Base-by-base conservation (phyloP, 1,284 basidiomycete species). In the Singerocomus rubriflavus region DNA sequence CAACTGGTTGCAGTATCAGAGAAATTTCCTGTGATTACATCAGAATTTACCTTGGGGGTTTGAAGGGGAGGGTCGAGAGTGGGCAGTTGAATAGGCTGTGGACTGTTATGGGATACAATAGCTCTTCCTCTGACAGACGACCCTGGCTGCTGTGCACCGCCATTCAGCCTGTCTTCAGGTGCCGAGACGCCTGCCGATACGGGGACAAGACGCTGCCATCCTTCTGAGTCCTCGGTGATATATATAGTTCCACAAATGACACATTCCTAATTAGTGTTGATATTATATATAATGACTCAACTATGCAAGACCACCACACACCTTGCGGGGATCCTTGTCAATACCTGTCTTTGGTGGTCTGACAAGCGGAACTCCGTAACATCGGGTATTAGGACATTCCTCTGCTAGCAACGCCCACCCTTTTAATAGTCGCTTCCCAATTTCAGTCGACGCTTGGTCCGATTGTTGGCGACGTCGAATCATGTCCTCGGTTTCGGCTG, bases 321-420 rank as follows among this genome's bases (percentile, higher is more conserved):
- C 88, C 75, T 85, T 90, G 54, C 77, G 73, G 25, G 80, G 79
- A 69, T 85, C 79, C 57, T 79, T 80, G 48, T 76, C 78, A 16
- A 74, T 74, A 8, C 79, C 80, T 34, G 73, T 59, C 63, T 79
- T 85, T n/a, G 85, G 85, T 38, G 84, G 85, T 44, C 85, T 73
- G 48, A 88, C 84, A 29, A 91, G 76, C 29, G 88, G 88, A 11
- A 89, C 72, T 13, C 86, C 87, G 64, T 81, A 85, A 59, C 88
- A 91, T 33, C 71, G 69, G 26, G 62, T 59, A 58, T 80, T 84
- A 0, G 81, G 80, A 61, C 91, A 93, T 69, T 91, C 88, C 44
- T 91, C 88, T 36, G 78, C 87, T 17, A 93, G 73, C 85, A 93
- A 88, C 0, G 89, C 81, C 88, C 88, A 92, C 37, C 90, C 90